These are phyloP conservation scores for Sanghuangporus baumii DNA, from an alignment of 1,284 basidiomycete genomes.

Conservation along the genomic window DNA sequence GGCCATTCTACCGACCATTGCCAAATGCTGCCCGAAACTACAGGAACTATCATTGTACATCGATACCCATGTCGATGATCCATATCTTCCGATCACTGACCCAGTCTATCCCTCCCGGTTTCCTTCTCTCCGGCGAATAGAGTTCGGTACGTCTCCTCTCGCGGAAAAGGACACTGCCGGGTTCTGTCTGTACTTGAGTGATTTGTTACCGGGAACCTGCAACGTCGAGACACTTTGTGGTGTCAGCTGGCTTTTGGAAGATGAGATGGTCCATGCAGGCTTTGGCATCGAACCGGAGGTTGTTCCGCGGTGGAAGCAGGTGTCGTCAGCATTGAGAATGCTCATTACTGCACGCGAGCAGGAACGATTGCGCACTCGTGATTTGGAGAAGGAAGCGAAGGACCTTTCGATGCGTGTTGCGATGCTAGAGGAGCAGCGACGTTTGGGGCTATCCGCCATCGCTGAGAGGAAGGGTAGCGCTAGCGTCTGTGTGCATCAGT, in stretches of 20 bases:
- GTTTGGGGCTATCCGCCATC: background rate
- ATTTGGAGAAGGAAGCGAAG: background rate
- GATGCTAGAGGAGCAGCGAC: background rate
- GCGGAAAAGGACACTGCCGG: background rate
- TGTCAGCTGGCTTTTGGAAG: background rate
- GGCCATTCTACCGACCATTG: conserved; percentile 46
- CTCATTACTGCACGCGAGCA: background rate
- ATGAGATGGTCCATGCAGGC: background rate
- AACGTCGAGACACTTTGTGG: background rate
- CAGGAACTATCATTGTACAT: conserved; percentile 48
- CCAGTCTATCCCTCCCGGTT: background rate
- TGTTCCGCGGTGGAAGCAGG: background rate
- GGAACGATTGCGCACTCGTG: background rate
- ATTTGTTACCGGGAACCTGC: background rate
- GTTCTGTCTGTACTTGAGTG: background rate
- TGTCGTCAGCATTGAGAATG: background rate
- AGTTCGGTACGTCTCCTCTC: background rate
- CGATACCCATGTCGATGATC: conserved; percentile 26
- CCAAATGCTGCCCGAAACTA: conserved; percentile 46
- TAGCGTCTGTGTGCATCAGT: background rate
- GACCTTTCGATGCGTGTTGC: background rate
- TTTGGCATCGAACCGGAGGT: background rate
- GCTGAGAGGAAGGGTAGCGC: background rate
- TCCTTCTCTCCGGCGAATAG: background rate
- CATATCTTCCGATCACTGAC: background rate